Evolutionary conservation across 176 grass and related monocot genomes (phyloP).

Genomic region (Thalia dealbata): DNA sequence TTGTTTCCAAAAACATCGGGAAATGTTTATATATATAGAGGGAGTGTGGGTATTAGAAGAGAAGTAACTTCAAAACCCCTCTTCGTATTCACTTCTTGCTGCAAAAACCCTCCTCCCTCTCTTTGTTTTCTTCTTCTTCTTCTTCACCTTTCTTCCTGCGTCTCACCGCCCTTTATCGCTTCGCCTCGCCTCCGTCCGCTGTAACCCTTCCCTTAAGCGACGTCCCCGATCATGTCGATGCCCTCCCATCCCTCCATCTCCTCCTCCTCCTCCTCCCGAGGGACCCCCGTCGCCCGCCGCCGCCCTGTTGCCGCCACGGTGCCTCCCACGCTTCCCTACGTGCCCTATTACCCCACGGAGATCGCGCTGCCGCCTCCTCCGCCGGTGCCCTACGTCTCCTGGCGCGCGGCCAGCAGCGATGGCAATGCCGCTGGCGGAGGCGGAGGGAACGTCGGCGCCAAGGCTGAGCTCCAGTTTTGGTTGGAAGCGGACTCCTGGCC

Average conservation of each 20-base stretch:
- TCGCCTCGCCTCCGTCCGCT: too few species aligned
- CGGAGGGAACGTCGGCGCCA: slow-evolving; percentile 8
- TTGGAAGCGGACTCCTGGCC: slow-evolving; percentile 41
- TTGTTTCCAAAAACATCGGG: too few species aligned
- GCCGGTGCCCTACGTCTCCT: background rate
- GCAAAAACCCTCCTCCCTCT: background rate
- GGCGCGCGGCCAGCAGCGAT: slow-evolving; percentile 17
- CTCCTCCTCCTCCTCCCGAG: too few species aligned
- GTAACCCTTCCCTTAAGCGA: too few species aligned
- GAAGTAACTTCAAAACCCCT: too few species aligned
- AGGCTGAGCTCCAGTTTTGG: background rate
- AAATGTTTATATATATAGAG: too few species aligned
- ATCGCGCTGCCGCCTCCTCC: background rate
- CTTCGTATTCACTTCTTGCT: too few species aligned
- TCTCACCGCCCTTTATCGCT: too few species aligned
- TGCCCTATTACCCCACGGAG: background rate
- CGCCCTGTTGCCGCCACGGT: too few species aligned
- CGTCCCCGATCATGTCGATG: slow-evolving; percentile 24
- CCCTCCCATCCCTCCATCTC: background rate
- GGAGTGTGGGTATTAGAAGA: too few species aligned
- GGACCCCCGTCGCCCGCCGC: background rate
- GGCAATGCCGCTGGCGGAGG: slow-evolving; percentile 31
- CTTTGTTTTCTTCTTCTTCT: too few species aligned
- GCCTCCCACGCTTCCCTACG: background rate
- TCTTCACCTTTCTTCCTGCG: too few species aligned